Conservation (phyloP, 805 yeast genomes). For the Wickerhamiella galacta region DNA sequence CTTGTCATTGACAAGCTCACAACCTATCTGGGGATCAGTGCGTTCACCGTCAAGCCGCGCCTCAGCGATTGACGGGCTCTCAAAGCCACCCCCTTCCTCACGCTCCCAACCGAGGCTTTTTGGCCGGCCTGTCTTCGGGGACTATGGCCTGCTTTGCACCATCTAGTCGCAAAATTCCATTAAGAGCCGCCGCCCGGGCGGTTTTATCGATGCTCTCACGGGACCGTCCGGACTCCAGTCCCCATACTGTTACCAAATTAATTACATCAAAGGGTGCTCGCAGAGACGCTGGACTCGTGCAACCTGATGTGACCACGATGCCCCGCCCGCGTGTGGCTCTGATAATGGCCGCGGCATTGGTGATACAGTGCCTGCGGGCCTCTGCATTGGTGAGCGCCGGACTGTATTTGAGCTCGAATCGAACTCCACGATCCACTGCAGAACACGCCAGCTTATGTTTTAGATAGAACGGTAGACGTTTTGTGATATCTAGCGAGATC, state of each 20-base stretch:
- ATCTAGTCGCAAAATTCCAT: slow-evolving; percentile 55
- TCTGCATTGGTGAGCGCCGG: slow-evolving; percentile 27
- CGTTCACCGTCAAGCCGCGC: slow-evolving; percentile 38
- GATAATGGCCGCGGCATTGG: slow-evolving; percentile 55
- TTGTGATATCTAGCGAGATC: slow-evolving; percentile 50
- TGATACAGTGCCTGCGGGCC: slow-evolving; percentile 44
- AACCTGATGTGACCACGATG: slow-evolving; percentile 64
- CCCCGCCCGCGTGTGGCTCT: slow-evolving; percentile 75
- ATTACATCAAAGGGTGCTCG: slow-evolving; percentile 54
- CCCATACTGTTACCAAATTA: slow-evolving; percentile 49
- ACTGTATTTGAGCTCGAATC: slow-evolving; percentile 58
- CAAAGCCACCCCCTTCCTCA: too few relatives aligned
- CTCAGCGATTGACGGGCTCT: neutral
- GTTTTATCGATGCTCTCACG: slow-evolving; percentile 39
- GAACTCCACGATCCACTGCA: slow-evolving; percentile 68
- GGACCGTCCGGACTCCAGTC: slow-evolving; percentile 49
- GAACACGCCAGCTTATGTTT: slow-evolving; percentile 74
- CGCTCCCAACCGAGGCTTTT: neutral
- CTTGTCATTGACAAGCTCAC: slow-evolving; percentile 64
- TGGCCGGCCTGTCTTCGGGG: slow-evolving; percentile 1
- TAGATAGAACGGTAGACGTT: slow-evolving; percentile 55
- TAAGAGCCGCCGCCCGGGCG: slow-evolving; percentile 49
- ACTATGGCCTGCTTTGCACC: slow-evolving; percentile 56
- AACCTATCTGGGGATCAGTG: slow-evolving; percentile 72
- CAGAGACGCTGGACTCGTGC: slow-evolving; percentile 28